Evolutionary conservation across 1,284 basidiomycete genomes (phyloP).

Genomic region (Tilletia setariae): DNA sequence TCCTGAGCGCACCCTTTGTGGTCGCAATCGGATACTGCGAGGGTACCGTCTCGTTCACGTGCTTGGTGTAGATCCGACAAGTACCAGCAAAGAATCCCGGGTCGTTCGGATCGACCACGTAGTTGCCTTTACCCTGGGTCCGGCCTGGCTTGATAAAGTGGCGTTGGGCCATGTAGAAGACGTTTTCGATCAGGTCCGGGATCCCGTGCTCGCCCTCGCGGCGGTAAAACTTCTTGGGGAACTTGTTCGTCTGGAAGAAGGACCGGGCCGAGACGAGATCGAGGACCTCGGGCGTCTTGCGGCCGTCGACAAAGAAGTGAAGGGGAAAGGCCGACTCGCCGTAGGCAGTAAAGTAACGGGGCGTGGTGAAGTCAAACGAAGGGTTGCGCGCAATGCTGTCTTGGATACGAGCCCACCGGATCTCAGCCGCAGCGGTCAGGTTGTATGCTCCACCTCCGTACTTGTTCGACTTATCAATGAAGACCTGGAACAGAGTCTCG

Average conservation of each 20-base stretch:
- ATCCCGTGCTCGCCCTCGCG: conserved; percentile 7
- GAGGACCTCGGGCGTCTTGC: neutral
- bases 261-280: neutral
- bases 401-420: conserved; percentile 12
- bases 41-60: neutral
- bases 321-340: conserved; percentile 7
- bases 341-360: conserved; percentile 12
- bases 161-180: conserved; percentile 3
- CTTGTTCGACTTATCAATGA: conserved; percentile 22
- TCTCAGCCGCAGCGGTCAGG: conserved; percentile 14
- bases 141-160: conserved; percentile 10
- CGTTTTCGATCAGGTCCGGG: neutral
- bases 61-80: conserved; percentile 10
- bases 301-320: conserved; percentile 14
- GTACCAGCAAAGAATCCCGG: conserved; percentile 2
- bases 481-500: conserved; percentile 20
- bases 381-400: conserved; percentile 14
- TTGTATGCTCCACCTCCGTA: conserved; percentile 26
- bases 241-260: conserved; percentile 12
- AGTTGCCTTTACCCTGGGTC: conserved; percentile 5
- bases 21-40: conserved; percentile 1
- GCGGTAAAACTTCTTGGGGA: conserved; percentile 2
- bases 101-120: conserved; percentile 5
- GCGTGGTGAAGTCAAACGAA: conserved; percentile 11
- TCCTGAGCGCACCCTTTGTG: neutral